These are phyloP conservation scores for Aegilops speltoides DNA, from an alignment of 176 grass and related monocot genomes.

Conservation along the genomic window DNA sequence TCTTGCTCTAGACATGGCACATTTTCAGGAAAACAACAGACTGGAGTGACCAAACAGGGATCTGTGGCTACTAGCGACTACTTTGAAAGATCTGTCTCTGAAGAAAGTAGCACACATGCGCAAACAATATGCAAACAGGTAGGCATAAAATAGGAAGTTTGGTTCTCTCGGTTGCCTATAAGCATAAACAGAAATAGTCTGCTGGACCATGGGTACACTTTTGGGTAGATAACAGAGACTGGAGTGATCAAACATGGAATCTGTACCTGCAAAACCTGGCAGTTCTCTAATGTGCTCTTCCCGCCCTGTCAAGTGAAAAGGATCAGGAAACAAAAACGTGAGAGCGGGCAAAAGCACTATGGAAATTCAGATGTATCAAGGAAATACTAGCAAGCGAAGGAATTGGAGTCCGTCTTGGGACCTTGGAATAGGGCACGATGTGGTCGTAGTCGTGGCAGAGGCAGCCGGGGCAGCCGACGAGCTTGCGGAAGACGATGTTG, in stretches of 20 bases:
- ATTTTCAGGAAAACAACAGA: neutral
- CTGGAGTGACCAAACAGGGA: neutral
- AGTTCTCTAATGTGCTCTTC: conserved; percentile 95
- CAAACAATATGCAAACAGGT: neutral
- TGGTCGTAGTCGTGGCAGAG: conserved; percentile 99
- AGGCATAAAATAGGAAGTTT: neutral
- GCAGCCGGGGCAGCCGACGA: conserved; percentile 90
- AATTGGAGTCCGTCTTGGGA: neutral
- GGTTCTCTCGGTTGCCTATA: neutral
- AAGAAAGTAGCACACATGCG: conserved; percentile 14
- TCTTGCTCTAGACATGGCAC: neutral
- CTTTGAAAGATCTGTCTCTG: neutral
- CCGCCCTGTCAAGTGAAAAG: conserved; percentile 60
- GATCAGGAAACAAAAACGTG: neutral
- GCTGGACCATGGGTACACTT: neutral
- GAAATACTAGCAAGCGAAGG: neutral
- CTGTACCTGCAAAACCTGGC: conserved; percentile 90
- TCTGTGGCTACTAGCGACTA: neutral
- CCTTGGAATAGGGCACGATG: conserved; percentile 92
- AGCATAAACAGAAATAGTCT: neutral
- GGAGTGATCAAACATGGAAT: neutral
- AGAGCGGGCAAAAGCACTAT: neutral
- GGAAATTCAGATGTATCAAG: neutral
- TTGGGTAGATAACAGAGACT: neutral
- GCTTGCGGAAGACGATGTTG: conserved; percentile 90